Evolutionary conservation across 2,329 filamentous ascomycete species (phyloP), one percentile per base, ranked within the genome.

Genomic region (Pseudocercospora fijiensis): DNA sequence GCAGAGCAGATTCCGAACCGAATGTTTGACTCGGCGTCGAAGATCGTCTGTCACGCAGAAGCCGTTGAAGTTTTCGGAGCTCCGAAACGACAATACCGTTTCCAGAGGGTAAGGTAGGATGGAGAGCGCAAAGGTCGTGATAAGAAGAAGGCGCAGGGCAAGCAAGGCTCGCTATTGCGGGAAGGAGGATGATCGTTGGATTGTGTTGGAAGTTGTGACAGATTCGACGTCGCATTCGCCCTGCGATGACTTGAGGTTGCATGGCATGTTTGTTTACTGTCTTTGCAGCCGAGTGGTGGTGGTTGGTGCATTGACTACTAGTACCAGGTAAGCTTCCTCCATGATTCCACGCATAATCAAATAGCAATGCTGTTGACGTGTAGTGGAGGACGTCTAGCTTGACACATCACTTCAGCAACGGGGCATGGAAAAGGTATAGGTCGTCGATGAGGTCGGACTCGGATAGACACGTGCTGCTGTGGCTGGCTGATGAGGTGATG

Each of bases 211-310:
- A 20, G n/a, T 20, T 45, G 43, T 45, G 43, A 45, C 20, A 45
- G 2, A 13, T 20, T 18, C 43, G 43, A 47, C 3, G 1, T 24
- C 24, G 20, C 49, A 9, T 2, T 24, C 24, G 20, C 49, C 27
- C 24, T 27, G 49, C 27, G 49, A 52, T 52, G 49, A 53, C 9
- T 26, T 30, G 49, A n/a, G 4, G 49, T 26, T n/a, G 49, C 22
- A 28, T 26, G 8, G 49, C 49, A 26, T 53, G 49, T 53, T 53
- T 53, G 49, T 53, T 53, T 30, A 53, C 26, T 52, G 24, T 52
- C 22, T 16, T 16, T 1, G 49, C 49, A 24, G 47, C 47, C 47
- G 22, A 51, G 18, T 51, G 20, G 47, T 51, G 47, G 47, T 22
- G 13, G 27, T 27, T 27, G 24, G 49, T 52, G 49, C 49, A 52